Conservation (phyloP, 305 asterid genomes). For the Fraxinus baroniana region DNA sequence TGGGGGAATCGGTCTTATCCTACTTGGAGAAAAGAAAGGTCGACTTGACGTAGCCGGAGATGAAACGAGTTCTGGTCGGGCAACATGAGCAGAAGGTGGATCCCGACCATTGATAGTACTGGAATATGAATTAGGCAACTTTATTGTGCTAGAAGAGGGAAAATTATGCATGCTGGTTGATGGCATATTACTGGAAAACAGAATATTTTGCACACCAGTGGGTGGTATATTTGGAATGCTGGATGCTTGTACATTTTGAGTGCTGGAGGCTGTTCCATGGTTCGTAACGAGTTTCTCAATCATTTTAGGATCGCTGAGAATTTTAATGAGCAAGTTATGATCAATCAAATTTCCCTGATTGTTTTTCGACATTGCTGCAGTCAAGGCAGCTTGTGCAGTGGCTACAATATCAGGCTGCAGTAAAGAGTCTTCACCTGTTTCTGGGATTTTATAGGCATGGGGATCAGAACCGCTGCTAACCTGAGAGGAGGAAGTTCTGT, state of each 20-base stretch:
- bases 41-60: slow-evolving; percentile 21
- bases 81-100: slow-evolving; percentile 31
- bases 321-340: slow-evolving; percentile 44
- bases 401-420: slow-evolving; percentile 35
- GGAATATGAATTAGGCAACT: slow-evolving; percentile 18
- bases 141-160: slow-evolving; percentile 14
- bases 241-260: slow-evolving; percentile 18
- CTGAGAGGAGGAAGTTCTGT: slow-evolving; percentile 24
- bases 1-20: slow-evolving; percentile 21
- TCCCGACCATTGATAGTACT: slow-evolving; percentile 32
- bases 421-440: not conserved
- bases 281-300: slow-evolving; percentile 38
- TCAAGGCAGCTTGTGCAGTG: slow-evolving; percentile 37
- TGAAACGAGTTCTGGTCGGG: slow-evolving; percentile 41
- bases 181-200: not conserved
- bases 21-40: slow-evolving; percentile 37
- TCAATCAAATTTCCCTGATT: slow-evolving; percentile 43
- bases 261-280: slow-evolving; percentile 27
- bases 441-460: slow-evolving; percentile 15
- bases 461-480: slow-evolving; percentile 11
- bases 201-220: not conserved
- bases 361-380: slow-evolving; percentile 22
- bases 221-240: not conserved
- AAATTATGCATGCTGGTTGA: slow-evolving; percentile 11
- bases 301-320: slow-evolving; percentile 55